Evolutionary conservation across 495 filamentous ascomycete genomes (phyloP), one percentile per base, ranked within the genome.

Genomic region (Xylaria cubensis): DNA sequence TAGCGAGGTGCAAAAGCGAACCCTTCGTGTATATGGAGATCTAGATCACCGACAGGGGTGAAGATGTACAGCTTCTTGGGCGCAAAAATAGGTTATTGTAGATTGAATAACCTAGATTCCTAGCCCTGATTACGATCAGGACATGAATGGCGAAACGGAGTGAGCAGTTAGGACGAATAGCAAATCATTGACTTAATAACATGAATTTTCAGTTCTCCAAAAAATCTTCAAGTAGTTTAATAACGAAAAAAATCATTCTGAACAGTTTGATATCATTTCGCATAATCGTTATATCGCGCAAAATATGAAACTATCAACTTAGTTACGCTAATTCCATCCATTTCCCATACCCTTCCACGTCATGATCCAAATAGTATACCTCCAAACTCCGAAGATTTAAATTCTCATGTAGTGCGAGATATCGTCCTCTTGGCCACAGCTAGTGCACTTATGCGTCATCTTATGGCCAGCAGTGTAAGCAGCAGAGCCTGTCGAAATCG

Each of bases 331-430:
- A 29, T 56, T 29, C 15, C 5, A 26, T 8, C 9, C 17, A 5
- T 56, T 29, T 4, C 15, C 6, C 24, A 15, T 17, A 39, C 12
- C 32, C 56, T n/a, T 9, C 17, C 2, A 61, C 15, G 19, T 61
- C 10, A 39, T 39, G 4, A 13, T 21, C 29, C 7, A 36, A 7
- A 19, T 58, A 17, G 8, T 1, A 32, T 34, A 19, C 17, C 29
- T 21, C 7, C 0, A 21, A 21, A 39, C 9, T 17, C 9, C 26
- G 17, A 19, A 2, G 4, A 13, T 8, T 64, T 44, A 64, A 17
- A 42, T 15, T 36, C 12, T 63, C 59, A 59, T 59, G 24, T 61
- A 15, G n/a, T 39, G 15, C 4, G 56, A 61, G 56, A 61, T 61
- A 10, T 39, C 56, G n/a, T 61, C 36, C 56, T 61, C 56, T 32